phyloP scores from a whole-genome alignment of 768 basidiomycete genomes.

The Gloeostereum incarnatum region DNA sequence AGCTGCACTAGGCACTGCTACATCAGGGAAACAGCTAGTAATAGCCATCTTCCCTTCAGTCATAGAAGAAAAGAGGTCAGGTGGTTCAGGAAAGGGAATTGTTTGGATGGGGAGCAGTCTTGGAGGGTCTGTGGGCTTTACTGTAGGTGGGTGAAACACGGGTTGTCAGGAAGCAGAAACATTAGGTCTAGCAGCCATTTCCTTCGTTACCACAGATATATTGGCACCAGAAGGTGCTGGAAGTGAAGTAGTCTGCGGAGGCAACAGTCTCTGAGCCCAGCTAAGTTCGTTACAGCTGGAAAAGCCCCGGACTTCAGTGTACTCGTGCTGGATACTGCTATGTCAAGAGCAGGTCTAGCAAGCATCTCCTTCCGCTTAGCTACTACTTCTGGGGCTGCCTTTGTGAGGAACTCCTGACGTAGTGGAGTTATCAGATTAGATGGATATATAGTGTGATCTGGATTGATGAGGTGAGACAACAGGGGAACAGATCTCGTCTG shows the following conservation, averaged over 20 bases:
- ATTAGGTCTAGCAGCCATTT: not conserved
- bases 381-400: not conserved
- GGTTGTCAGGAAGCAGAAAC: not conserved
- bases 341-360: not conserved
- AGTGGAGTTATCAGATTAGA: too few relatives aligned
- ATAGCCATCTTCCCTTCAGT: too few relatives aligned
- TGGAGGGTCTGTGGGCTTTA: not conserved
- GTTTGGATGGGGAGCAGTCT: too few relatives aligned
- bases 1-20: too few relatives aligned
- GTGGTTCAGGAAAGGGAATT: too few relatives aligned
- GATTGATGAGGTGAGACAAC: too few relatives aligned
- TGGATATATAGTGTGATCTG: too few relatives aligned
- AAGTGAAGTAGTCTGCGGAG: not conserved
- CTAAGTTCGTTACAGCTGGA: slow-evolving; percentile 1
- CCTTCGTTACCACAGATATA: not conserved
- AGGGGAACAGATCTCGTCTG: too few relatives aligned
- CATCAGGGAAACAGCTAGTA: too few relatives aligned
- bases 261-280: not conserved
- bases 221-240: not conserved
- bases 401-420: too few relatives aligned
- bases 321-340: not conserved
- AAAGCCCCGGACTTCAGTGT: not conserved
- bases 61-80: too few relatives aligned
- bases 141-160: not conserved
- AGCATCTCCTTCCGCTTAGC: not conserved